Conservation (phyloP, 768 basidiomycete species). For the Phanerochaete carnosa region DNA sequence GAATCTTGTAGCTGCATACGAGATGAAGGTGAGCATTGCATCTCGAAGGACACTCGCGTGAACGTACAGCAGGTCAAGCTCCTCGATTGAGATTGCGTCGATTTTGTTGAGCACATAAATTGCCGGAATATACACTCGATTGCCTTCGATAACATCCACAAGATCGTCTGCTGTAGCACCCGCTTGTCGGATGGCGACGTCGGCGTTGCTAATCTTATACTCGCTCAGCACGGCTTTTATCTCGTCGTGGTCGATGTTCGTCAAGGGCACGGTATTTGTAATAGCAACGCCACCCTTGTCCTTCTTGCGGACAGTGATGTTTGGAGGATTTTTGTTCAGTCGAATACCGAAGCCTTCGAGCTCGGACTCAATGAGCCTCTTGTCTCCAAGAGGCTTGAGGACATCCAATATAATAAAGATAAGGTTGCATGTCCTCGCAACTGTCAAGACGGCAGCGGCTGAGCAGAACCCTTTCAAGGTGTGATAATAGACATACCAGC, state of each 20-base stretch:
- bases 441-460: constrained; percentile 35
- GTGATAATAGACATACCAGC: constrained; percentile 52
- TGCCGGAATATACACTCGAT: constrained; percentile 91
- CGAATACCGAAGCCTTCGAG: constrained; percentile 98
- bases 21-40: not conserved
- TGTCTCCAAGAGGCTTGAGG: constrained; percentile 95
- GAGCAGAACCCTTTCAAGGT: not conserved
- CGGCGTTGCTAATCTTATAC: constrained; percentile 85
- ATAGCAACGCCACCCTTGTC: constrained; percentile 93
- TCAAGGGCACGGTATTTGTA: constrained; percentile 94
- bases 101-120: constrained; percentile 94
- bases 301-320: constrained; percentile 78
- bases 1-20: constrained; percentile 78
- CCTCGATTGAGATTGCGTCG: constrained; percentile 98
- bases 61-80: constrained; percentile 83
- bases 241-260: constrained; percentile 93
- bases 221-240: constrained; percentile 94
- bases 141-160: constrained; percentile 97
- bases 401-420: constrained; percentile 99
- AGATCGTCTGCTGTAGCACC: constrained; percentile 93
- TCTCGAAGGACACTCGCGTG: not conserved
- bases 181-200: constrained; percentile 90
- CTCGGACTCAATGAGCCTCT: constrained; percentile 86
- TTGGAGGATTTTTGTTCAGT: constrained; percentile 91
- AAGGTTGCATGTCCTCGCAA: constrained; percentile 96